Base-by-base conservation (phyloP, 163 green algal genomes). In the Volvox carteri region DNA sequence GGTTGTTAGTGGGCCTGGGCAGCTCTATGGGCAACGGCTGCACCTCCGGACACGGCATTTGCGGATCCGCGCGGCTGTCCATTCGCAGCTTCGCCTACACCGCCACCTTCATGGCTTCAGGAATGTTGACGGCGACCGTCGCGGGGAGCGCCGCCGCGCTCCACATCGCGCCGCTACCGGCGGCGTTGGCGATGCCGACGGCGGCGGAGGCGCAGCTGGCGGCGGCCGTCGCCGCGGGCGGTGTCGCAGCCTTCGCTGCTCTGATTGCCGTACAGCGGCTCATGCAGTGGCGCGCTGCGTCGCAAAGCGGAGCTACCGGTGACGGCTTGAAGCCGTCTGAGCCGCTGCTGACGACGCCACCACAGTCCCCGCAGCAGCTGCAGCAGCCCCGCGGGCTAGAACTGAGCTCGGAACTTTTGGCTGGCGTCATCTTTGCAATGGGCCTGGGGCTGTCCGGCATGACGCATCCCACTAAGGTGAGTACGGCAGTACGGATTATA, bases 11-110 rank as follows among this genome's bases (percentile, higher is more conserved):
- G 6, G 95, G 96, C 7, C 0, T 95, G 18, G 96, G 96, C 28
- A 88, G 94, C 0, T 75, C 89, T 0, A 74, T 97, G n/a, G 95
- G 95, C 56, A 95, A 95, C 89, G 94, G 94, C 37, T 97, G 95
- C 92, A 97, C 94, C 41, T 93, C 83, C 2, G 95, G 95, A 12
- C 95, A 97, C 78, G 94, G 94, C 73, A 95, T 98, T 81, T 96
- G 93, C 68, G 96, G 96, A 74, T 94, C 92, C 75, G 91, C 93
- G 7, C 90, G 95, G 4, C 90, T 97, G 0, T 94, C 87, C 5
- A 30, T 73, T 1, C 91, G 95, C 46, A 94, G 83, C 76, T 65
- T 96, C 16, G 91, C 89, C 8, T 94, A 92, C 90, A 96, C 92
- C 9, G 56, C 89, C 1, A 87, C 81, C 14, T 97, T 97, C 90